phyloP scores from a whole-genome alignment of 768 basidiomycete species.

The Cyathus striatus region DNA sequence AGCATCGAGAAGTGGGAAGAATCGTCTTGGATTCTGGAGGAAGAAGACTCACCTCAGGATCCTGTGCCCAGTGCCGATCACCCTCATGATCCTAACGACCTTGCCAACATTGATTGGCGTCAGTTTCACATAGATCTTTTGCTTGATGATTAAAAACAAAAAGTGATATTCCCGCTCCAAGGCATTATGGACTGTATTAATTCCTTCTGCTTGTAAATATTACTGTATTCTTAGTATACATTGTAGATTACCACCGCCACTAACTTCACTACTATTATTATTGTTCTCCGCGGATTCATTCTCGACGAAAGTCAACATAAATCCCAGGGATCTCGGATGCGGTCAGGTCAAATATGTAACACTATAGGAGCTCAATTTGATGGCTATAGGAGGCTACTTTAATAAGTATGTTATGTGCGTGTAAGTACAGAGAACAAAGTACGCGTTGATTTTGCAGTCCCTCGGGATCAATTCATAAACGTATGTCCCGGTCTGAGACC shows the following conservation, averaged over 20 bases:
- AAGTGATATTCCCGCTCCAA: neutral
- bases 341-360: no score
- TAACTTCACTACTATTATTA: neutral
- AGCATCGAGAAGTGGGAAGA: slow-evolving; percentile 23
- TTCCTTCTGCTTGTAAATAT: neutral
- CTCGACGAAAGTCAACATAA: no score
- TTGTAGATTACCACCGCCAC: neutral
- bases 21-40: slow-evolving; percentile 34
- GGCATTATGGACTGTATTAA: neutral
- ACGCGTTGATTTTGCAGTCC: no score
- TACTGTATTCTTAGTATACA: neutral
- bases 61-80: slow-evolving; percentile 14
- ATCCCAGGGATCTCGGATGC: no score
- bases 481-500: no score
- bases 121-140: slow-evolving; percentile 49
- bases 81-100: slow-evolving; percentile 27
- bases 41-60: slow-evolving; percentile 22
- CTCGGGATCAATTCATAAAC: no score
- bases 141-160: slow-evolving; percentile 12
- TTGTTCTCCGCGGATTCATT: neutral
- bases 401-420: no score
- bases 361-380: no score
- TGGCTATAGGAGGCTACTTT: no score
- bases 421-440: no score
- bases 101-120: slow-evolving; percentile 47